Evolutionary conservation across 208 protist genomes (phyloP).

Genomic region (Acanthamoeba divionensis): DNA sequence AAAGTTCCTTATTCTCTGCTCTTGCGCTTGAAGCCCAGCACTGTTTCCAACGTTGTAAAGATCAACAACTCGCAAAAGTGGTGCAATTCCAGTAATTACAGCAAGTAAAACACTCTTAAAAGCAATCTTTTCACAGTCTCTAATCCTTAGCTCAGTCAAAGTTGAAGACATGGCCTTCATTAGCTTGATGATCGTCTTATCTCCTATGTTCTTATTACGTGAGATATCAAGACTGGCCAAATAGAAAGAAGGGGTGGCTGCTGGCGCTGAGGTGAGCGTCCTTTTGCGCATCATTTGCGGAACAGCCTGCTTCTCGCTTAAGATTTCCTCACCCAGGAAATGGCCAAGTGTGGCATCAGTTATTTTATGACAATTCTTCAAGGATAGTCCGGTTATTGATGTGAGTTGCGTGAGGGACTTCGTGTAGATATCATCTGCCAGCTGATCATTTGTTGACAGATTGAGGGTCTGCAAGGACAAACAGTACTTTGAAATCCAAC

Average conservation of each 20-base stretch:
- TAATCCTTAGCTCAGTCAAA: background rate
- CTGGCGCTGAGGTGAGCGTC: background rate
- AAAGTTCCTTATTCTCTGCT: background rate
- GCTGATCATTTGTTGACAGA: background rate
- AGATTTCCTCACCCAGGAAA: background rate
- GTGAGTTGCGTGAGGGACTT: background rate
- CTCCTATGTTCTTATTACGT: constrained; percentile 15
- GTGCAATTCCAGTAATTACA: background rate
- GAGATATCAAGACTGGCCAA: background rate
- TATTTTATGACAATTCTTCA: background rate
- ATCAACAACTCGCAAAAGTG: background rate
- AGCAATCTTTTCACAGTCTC: constrained; percentile 11
- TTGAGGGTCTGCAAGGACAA: background rate
- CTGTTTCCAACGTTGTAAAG: constrained; percentile 33
- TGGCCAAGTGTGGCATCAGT: background rate
- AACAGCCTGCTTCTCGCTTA: too few species aligned
- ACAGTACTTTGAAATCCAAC: background rate
- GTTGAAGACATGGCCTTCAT: background rate
- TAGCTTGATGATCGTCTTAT: background rate
- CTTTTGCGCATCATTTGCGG: too few species aligned
- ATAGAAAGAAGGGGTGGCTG: background rate
- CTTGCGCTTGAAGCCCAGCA: background rate
- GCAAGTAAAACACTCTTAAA: background rate
- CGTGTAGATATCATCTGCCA: background rate
- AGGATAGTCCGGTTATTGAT: background rate